Base-by-base conservation (phyloP, 1,139 yeast species). In the Oligophagozyma castellii region DNA sequence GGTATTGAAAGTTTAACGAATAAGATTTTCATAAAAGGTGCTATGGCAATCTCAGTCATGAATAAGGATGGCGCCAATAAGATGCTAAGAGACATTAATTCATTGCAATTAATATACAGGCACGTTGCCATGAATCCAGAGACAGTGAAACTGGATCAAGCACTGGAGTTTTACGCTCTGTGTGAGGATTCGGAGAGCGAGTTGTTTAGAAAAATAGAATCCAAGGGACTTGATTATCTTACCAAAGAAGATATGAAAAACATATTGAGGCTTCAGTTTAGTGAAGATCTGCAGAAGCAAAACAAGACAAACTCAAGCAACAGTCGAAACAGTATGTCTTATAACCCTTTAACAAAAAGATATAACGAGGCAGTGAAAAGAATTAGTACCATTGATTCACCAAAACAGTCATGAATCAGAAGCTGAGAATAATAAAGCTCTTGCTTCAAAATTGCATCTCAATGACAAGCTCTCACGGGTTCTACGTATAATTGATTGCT, bases 101-200 rank as follows among this genome's bases (percentile, higher is more conserved):
- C 80, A 0, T 55, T 81, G 28, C 93, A 79, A 53, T 93, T 80
- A 47, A 70, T 75, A 64, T 65, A 77, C 35, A 66, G 83, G 41
- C 73, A 71, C 35, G 61, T 79, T 14, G 65, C 71, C 40, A 53
- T 58, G 13, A 64, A 67, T 29, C 74, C 81, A 0, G 67, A 67
- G 28, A 56, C 59, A n/a, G 72, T 76, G 5, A 70, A 73, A 38
- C 75, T 79, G 53, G 53, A 65, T 12, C 56, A 61, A 23, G 65
- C 81, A 0, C 56, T 76, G 4, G 52, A 58, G 6, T 80, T 73
- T 52, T 80, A 72, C 48, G 71, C 71, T 26, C 45, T 70, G 43
- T 46, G 51, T 25, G 44, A 42, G 2, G 26, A 40, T 7, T 38
- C 39, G 27, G 55, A 48, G 26, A 31, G 26, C 4, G 29, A 33